These are phyloP conservation scores for Rhypophila decipiens DNA, from an alignment of 495 filamentous ascomycete genomes.

Conservation along the genomic window DNA sequence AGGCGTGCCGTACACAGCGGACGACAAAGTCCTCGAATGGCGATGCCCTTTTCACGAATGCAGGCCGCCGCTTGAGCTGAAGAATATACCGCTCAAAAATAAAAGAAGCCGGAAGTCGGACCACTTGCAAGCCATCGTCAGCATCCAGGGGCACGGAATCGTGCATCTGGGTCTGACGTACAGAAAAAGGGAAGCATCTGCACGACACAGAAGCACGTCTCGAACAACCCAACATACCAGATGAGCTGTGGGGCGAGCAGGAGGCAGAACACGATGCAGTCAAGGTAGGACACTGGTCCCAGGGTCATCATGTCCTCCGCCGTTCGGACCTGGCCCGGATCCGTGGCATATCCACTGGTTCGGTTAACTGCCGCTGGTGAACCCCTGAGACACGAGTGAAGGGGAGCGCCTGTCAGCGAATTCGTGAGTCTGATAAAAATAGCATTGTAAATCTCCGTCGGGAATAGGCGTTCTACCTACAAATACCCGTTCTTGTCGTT, in stretches of 20 bases:
- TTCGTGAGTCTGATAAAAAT: too few species aligned
- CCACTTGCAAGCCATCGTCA: constrained; percentile 33
- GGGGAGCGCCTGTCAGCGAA: too few species aligned
- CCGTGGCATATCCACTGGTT: neutral
- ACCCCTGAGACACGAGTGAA: too few species aligned
- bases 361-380: neutral
- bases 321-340: neutral
- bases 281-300: constrained; percentile 60
- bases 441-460: too few species aligned
- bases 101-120: constrained; percentile 51
- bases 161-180: constrained; percentile 40
- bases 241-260: constrained; percentile 62
- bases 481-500: neutral
- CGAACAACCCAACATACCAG: constrained; percentile 49
- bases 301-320: constrained; percentile 39
- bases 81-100: constrained; percentile 52
- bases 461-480: neutral
- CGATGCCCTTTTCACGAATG: constrained; percentile 59
- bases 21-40: constrained; percentile 69
- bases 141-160: too few species aligned
- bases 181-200: constrained; percentile 64
- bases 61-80: constrained; percentile 33
- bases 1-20: constrained; percentile 68
- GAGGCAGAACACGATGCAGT: constrained; percentile 61
- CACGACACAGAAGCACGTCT: constrained; percentile 48